Evolutionary conservation across 2,329 filamentous ascomycete species (phyloP).

Genomic region (Sclerotinia glacialis): DNA sequence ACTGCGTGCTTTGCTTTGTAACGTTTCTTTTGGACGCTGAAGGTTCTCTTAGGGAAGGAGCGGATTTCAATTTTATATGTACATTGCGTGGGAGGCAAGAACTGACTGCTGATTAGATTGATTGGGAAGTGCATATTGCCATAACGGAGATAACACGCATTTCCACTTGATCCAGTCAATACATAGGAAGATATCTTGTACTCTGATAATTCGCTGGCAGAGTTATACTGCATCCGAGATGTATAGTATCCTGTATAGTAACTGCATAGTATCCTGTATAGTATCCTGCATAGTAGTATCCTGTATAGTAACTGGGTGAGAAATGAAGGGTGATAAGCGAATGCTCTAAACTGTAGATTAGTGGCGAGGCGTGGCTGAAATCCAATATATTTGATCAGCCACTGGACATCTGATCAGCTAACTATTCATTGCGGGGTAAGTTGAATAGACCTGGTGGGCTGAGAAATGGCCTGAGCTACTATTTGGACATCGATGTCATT

Average conservation of each 20-base stretch:
- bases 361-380: constrained; percentile 9
- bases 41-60: not conserved
- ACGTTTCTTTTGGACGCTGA: not conserved
- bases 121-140: not conserved
- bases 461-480: constrained; percentile 1
- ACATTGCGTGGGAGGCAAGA: not conserved
- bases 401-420: not conserved
- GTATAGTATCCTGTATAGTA: no score
- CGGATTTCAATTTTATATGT: constrained; percentile 11
- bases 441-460: constrained; percentile 1
- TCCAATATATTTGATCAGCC: not conserved
- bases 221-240: constrained; percentile 1
- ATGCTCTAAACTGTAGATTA: no score
- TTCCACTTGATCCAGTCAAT: not conserved
- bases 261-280: no score
- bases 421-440: constrained; percentile 6
- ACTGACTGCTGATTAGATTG: constrained; percentile 15
- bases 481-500: not conserved
- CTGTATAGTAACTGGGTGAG: no score
- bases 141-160: not conserved
- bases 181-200: not conserved
- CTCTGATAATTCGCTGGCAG: constrained; percentile 11
- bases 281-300: no score
- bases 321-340: no score
- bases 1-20: not conserved